phyloP scores from a whole-genome alignment of 108 stramenopile genomes.

The Parietichytrium sp. region DNA sequence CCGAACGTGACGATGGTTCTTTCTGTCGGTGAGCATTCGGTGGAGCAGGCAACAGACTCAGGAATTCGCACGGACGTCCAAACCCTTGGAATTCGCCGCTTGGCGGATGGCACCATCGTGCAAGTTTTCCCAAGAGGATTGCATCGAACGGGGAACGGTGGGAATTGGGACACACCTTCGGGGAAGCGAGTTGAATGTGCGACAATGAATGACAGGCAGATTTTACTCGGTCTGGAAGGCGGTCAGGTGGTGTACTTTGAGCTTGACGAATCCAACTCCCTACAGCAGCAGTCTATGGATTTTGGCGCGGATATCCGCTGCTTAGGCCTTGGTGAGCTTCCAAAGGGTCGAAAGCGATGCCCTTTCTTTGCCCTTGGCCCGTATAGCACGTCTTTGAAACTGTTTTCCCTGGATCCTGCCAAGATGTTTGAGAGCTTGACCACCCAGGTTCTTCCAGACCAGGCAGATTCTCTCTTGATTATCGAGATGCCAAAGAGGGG shows the following conservation, averaged over 20 bases:
- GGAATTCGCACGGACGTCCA: conserved; percentile 80
- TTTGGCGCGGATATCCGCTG: conserved; percentile 86
- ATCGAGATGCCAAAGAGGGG: conserved; percentile 52
- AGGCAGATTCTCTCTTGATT: conserved; percentile 61
- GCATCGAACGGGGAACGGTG: conserved; percentile 65
- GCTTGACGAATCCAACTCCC: conserved; percentile 77
- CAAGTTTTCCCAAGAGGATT: conserved; percentile 88
- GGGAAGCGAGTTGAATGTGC: conserved; percentile 84
- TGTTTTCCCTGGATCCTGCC: conserved; percentile 81
- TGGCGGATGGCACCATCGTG: conserved; percentile 75
- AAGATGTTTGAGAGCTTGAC: conserved; percentile 57
- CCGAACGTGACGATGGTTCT: conserved; percentile 92
- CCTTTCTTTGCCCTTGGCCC: conserved; percentile 87
- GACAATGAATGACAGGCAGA: conserved; percentile 82
- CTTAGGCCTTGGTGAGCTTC: conserved; percentile 80
- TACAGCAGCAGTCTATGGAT: conserved; percentile 75
- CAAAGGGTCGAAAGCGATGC: conserved; percentile 70
- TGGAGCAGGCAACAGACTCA: conserved; percentile 80
- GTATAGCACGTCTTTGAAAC: conserved; percentile 78
- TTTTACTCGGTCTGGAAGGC: conserved; percentile 83
- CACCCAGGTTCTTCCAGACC: conserved; percentile 63
- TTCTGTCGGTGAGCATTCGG: conserved; percentile 86
- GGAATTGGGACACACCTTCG: conserved; percentile 81
- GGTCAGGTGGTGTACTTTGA: conserved; percentile 94
- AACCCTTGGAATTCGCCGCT: conserved; percentile 82